phyloP scores from a whole-genome alignment of 352 stramenopile genomes.

The Lagenidium sp. region DNA sequence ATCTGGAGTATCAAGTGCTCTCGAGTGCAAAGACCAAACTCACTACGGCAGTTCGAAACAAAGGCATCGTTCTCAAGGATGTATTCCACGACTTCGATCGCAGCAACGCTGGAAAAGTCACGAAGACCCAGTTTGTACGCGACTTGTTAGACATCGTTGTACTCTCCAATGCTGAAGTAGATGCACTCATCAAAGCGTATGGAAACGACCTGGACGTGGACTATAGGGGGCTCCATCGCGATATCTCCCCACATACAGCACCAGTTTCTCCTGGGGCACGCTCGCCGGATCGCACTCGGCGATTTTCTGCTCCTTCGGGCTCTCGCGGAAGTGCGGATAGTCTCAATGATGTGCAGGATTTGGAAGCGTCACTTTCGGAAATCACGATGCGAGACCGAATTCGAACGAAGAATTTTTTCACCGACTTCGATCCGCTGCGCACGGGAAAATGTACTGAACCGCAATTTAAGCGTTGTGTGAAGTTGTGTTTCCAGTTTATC shows the following conservation, averaged over 20 bases:
- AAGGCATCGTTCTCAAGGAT: constrained; percentile 81
- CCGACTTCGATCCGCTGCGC: constrained; percentile 68
- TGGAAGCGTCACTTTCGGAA: constrained; percentile 51
- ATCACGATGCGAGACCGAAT: constrained; percentile 64
- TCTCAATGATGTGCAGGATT: constrained; percentile 24
- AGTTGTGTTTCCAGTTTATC: constrained; percentile 63
- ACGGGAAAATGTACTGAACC: constrained; percentile 65
- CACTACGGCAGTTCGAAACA: constrained; percentile 50
- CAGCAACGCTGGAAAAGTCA: constrained; percentile 79
- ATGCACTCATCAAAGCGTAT: constrained; percentile 61
- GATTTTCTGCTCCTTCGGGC: constrained; percentile 21
- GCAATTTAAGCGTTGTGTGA: constrained; percentile 74
- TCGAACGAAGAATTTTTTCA: constrained; percentile 80
- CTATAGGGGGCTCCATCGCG: constrained; percentile 63
- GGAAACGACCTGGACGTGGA: constrained; percentile 68
- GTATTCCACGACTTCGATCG: constrained; percentile 83
- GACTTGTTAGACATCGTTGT: constrained; percentile 59
- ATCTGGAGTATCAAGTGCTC: constrained; percentile 26
- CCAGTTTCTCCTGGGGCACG: constrained; percentile 11
- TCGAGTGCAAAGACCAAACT: constrained; percentile 43
- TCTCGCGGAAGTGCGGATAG: constrained; percentile 1
- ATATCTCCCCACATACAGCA: constrained; percentile 41
- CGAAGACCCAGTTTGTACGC: constrained; percentile 65
- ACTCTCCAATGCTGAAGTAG: constrained; percentile 37
- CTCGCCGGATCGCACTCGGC: constrained; percentile 47